Base-by-base conservation (phyloP, 2,329 filamentous ascomycete genomes). In the Thelonectria olida region DNA sequence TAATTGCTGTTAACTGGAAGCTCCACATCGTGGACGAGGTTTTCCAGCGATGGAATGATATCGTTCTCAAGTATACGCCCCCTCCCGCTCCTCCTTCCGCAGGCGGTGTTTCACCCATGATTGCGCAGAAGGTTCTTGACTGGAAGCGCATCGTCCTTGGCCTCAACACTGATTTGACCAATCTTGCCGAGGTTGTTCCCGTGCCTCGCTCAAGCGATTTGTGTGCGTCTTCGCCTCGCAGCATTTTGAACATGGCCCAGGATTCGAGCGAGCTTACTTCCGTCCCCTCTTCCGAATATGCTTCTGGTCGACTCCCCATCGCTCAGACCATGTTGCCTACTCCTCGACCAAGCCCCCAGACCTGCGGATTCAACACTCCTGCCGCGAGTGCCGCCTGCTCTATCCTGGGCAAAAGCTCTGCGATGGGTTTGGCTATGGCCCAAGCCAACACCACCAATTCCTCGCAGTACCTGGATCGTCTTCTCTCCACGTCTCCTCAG, bases 11-110 rank as follows among this genome's bases (percentile, higher is more conserved):
- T 64, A 90, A 93, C 76, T 99, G 95, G 94, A 92, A 93, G 72
- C 87, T 99, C 27, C 96, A 99, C 77, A 95, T 99, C 65, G 90
- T 93, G 1, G 93, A 97, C 68, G 85, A 90, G 3, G 86, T 92
- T 9, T 98, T 97, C 80, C 91, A 96, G 76, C 89, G 92, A 66
- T 99, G 96, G 96, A 95, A 93, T 44, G 92, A 97, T 65, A 90
- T 97, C 65, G 92, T 98, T 54, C 81, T 97, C 67, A 92, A 92
- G 78, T 91, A 93, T 72, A 94, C 91, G 13, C 92, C 93, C 23
- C 92, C 93, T 10, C 82, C 84, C 0, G 82, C 85, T 48, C 85
- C 86, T 13, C 81, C 86, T 7, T 84, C 86, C 7, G 82, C 86
- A 2, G 85, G 84, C 41, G 78, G 78, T 19, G 68, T 75, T 15